Percentiles rank a stretch among this genome's conserved stretches.
phyloP scores from a whole-genome alignment of 768 basidiomycete species.

The Mycena olivaceomarginata region DNA sequence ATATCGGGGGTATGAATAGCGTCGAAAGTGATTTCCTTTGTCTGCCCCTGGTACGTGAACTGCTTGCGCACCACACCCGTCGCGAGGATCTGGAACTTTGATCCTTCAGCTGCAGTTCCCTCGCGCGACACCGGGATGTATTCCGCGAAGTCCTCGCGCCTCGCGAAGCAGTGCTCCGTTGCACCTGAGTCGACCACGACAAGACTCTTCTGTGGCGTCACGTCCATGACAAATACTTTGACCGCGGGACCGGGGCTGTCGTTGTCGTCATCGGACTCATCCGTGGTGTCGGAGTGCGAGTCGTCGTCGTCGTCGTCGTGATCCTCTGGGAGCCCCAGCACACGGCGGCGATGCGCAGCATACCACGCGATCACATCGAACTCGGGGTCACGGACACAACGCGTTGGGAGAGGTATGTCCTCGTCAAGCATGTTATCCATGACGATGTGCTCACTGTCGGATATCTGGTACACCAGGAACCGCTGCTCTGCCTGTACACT shows the following conservation, averaged over 20 bases:
- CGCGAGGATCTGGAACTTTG: conserved; percentile 8
- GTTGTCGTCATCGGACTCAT: background rate
- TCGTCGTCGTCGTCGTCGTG: background rate
- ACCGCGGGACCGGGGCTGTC: background rate
- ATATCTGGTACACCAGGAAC: conserved; percentile 30
- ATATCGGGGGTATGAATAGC: conserved; percentile 26
- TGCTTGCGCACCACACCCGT: conserved; percentile 18
- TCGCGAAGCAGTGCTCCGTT: conserved; percentile 18
- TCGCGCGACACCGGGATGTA: too few relatives aligned
- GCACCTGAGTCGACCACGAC: conserved; percentile 15
- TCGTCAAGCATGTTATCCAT: conserved; percentile 27
- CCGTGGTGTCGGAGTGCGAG: background rate
- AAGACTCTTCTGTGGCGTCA: background rate
- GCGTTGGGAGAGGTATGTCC: conserved; percentile 5
- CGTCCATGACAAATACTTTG: background rate
- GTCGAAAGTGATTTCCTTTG: background rate
- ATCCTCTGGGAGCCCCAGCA: background rate
- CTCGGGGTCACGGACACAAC: background rate
- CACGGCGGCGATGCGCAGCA: too few relatives aligned
- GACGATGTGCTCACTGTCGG: conserved; percentile 31
- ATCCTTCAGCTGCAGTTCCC: conserved; percentile 10
- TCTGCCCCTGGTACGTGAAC: background rate
- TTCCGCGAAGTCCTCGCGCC: conserved; percentile 8
- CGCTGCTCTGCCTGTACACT: conserved; percentile 5
- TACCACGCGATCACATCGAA: conserved; percentile 31